Conservation (phyloP, 1,139 yeast species). For the Yamadazyma conglobata region DNA sequence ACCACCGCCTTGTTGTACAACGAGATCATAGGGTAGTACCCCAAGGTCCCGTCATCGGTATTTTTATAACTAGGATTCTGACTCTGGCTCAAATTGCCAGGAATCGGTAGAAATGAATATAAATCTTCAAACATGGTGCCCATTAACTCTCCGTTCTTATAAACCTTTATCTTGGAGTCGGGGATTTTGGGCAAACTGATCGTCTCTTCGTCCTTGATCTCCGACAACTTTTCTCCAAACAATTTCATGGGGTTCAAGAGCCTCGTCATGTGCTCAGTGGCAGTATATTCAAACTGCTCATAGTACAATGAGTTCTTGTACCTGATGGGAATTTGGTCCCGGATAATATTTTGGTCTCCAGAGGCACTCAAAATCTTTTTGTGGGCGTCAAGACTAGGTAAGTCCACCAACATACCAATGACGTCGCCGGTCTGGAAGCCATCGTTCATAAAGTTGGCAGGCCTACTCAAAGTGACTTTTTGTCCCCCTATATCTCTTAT, state of each 20-base stretch:
- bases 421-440: constrained; percentile 70
- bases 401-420: constrained; percentile 70
- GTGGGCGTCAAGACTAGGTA: constrained; percentile 57
- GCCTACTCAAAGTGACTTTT: constrained; percentile 71
- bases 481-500: constrained; percentile 81
- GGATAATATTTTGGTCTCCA: constrained; percentile 35
- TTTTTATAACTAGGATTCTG: constrained; percentile 46
- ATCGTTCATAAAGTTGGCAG: constrained; percentile 46
- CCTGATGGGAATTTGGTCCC: constrained; percentile 88
- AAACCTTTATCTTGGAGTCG: constrained; percentile 60
- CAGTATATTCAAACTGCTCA: constrained; percentile 83
- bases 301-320: constrained; percentile 75
- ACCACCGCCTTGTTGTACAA: constrained; percentile 81
- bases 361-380: constrained; percentile 14
- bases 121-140: constrained; percentile 68
- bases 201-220: constrained; percentile 27
- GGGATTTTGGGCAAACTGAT: constrained; percentile 44
- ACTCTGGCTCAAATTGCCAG: constrained; percentile 36
- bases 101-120: constrained; percentile 67
- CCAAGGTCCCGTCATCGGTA: constrained; percentile 79
- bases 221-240: constrained; percentile 60
- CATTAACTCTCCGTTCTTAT: constrained; percentile 67
- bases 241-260: constrained; percentile 69
- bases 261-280: constrained; percentile 74
- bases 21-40: constrained; percentile 89